A percentile compares a stretch with the other conserved stretches of the same genome.
Evolutionary conservation across 2,329 filamentous ascomycete genomes (phyloP).

Genomic region (Botryotinia calthae): DNA sequence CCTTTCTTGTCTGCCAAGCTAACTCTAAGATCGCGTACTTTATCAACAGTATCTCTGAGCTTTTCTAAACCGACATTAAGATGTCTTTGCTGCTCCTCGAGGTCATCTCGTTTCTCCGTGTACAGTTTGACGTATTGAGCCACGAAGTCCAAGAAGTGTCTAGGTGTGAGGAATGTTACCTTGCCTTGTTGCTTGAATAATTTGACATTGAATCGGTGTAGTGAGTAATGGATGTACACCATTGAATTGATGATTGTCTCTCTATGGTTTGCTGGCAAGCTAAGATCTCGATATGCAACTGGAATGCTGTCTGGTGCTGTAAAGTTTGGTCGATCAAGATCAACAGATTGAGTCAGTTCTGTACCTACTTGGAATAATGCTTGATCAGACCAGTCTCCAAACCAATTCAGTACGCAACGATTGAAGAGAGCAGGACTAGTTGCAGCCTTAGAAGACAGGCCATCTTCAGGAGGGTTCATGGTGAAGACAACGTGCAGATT

Average conservation of each 20-base stretch:
- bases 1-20: conserved; percentile 93
- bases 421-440: conserved; percentile 99
- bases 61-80: conserved; percentile 98
- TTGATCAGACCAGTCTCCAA: conserved; percentile 99
- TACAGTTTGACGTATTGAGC: conserved; percentile 97
- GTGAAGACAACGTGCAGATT: conserved; percentile 99
- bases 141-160: conserved; percentile 97
- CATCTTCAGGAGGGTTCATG: conserved; percentile 98
- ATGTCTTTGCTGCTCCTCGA: conserved; percentile 98
- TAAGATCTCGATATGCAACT: conserved; percentile 83
- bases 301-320: conserved; percentile 86
- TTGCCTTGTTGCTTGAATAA: conserved; percentile 89
- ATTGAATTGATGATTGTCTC: conserved; percentile 95
- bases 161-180: conserved; percentile 88
- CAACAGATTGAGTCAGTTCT: conserved; percentile 93
- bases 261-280: conserved; percentile 81
- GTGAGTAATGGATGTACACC: conserved; percentile 97
- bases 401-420: conserved; percentile 99
- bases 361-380: conserved; percentile 96
- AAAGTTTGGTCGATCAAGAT: conserved; percentile 86
- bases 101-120: conserved; percentile 95
- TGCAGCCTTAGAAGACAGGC: conserved; percentile 90
- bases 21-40: conserved; percentile 86
- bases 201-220: conserved; percentile 85
- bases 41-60: conserved; percentile 91